Base-by-base conservation (phyloP, 2,329 filamentous ascomycete species). In the Plenodomus biglobosus region DNA sequence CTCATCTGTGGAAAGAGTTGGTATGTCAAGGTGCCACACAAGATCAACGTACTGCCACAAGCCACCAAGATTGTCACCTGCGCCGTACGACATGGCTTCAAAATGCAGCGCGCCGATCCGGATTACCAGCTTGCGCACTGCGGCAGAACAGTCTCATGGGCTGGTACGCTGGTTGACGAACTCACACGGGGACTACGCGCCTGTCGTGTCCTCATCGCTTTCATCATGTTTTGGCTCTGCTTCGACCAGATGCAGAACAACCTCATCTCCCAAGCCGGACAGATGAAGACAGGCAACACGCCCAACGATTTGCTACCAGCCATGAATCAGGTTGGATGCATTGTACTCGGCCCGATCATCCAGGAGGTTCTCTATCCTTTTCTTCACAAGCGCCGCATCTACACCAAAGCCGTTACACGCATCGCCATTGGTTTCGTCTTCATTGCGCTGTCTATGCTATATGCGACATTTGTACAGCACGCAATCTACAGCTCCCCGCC, bases 211-310 rank as follows among this genome's bases (percentile, higher is more conserved):
- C 55, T 71, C n/a, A 39, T 71, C 6, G 68, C 61, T 7, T 71
- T 71, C 43, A 47, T 68, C 8, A 43, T 68, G 7, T 73, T 70
- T 50, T 72, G 68, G 46, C 53, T 71, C 17, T 72, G 65, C 53
- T 71, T 67, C 34, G 71, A 73, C 42, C 71, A 73, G 42, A 72
- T 72, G 67, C 64, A 66, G 46, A 72, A 70, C 52, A 72, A 73
- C 36, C 47, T 73, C 3, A 65, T 72, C 8, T 71, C 70, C 3
- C 70, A 72, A 53, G 65, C 69, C 3, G 64, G 61, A 2, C 57
- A 68, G 40, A 73, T 73, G 70, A 47, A 65, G n/a, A 62, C 60
- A 1, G 44, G 60, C 10, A 55, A 48, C 18, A 58, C 65, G 4
- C 69, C 70, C 1, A 73, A 73, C 51, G 71, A 73, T 36, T 46